Evolutionary conservation across 345 rosid species (phyloP).

Genomic region (Salix purpurea): DNA sequence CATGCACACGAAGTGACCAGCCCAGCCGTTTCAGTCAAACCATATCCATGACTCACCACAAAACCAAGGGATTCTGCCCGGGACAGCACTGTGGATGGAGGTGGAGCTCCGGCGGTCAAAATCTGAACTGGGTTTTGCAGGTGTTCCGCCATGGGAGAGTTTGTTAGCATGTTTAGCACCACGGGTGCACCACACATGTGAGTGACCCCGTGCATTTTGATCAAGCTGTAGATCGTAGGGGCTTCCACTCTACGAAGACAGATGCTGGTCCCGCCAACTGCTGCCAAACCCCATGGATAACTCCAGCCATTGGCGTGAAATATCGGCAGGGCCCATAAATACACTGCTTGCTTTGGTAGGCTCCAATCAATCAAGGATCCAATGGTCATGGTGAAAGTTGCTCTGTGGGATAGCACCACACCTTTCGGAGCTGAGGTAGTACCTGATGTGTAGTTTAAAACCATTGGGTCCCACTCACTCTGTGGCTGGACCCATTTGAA

Average conservation of each 20-base stretch:
- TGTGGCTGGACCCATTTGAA: slow-evolving; percentile 23
- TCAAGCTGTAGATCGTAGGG: slow-evolving; percentile 7
- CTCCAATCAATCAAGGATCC: slow-evolving; percentile 15
- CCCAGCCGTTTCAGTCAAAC: slow-evolving; percentile 21
- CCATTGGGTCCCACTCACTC: slow-evolving; percentile 21
- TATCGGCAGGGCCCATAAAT: slow-evolving; percentile 21
- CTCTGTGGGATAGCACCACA: slow-evolving; percentile 19
- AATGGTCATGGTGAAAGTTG: slow-evolving; percentile 1
- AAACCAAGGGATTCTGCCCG: slow-evolving; percentile 20
- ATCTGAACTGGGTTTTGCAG: slow-evolving; percentile 10
- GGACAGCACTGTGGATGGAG: slow-evolving; percentile 12
- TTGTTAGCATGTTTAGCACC: slow-evolving; percentile 25
- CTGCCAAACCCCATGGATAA: slow-evolving; percentile 22
- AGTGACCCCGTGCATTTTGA: slow-evolving; percentile 17
- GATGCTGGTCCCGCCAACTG: slow-evolving; percentile 22
- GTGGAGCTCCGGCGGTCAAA: slow-evolving; percentile 22
- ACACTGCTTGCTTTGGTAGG: slow-evolving; percentile 15
- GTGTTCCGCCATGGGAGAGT: slow-evolving; percentile 1
- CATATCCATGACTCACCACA: slow-evolving; percentile 27
- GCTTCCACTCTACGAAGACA: slow-evolving; percentile 21
- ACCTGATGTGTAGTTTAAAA: slow-evolving; percentile 26
- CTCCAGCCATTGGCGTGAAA: slow-evolving; percentile 33
- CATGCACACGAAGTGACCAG: slow-evolving; percentile 14
- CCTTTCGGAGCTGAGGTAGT: slow-evolving; percentile 31
- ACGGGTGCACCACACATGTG: slow-evolving; percentile 32